Percentiles rank a stretch among this genome's conserved stretches.
phyloP scores from a whole-genome alignment of 2,329 filamentous ascomycete genomes.

The Calonectria multiphialidica region DNA sequence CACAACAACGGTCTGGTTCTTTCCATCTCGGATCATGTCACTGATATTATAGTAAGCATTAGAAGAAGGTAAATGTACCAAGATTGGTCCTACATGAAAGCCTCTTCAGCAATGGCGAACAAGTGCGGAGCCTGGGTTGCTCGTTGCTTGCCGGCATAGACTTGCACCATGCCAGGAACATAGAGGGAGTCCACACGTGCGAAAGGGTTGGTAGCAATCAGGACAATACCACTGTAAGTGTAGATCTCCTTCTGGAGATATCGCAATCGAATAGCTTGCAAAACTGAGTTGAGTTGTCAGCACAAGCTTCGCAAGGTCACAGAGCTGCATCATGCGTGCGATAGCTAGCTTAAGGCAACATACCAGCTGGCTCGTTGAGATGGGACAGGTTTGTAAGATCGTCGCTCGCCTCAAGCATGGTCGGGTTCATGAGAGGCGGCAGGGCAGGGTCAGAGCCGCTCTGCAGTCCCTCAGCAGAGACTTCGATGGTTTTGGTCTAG shows the following conservation, averaged over 20 bases:
- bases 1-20: constrained; percentile 99
- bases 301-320: constrained; percentile 4
- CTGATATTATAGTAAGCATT: constrained; percentile 63
- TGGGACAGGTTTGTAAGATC: constrained; percentile 97
- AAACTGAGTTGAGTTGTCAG: constrained; percentile 67
- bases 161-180: constrained; percentile 99
- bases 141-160: constrained; percentile 96
- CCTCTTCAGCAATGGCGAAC: constrained; percentile 98
- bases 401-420: constrained; percentile 98
- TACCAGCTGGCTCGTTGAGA: constrained; percentile 97
- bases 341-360: constrained; percentile 20
- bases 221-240: constrained; percentile 98
- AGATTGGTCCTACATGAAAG: constrained; percentile 79
- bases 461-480: constrained; percentile 81
- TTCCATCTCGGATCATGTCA: constrained; percentile 95
- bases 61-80: neutral
- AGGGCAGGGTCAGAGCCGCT: constrained; percentile 82
- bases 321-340: neutral
- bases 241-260: constrained; percentile 99
- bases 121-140: constrained; percentile 97
- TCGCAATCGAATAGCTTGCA: constrained; percentile 96
- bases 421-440: constrained; percentile 96
- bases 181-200: constrained; percentile 98
- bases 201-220: constrained; percentile 98
- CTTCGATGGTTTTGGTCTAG: constrained; percentile 80